Conservation (phyloP, 2,329 filamentous ascomycete genomes). For the Colletotrichum theobromicola region DNA sequence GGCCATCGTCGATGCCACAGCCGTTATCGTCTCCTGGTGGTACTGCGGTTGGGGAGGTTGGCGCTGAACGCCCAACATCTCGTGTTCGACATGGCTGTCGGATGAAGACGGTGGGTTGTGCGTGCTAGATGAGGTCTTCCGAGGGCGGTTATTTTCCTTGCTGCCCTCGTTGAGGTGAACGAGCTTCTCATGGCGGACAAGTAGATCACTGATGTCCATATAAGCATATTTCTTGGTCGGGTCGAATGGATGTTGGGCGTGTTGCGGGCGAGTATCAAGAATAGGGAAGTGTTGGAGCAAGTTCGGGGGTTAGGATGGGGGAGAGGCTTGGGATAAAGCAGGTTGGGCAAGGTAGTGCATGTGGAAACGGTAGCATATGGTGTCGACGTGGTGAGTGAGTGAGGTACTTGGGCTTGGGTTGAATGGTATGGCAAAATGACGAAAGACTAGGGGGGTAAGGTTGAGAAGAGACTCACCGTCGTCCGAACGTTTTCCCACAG, state of each 20-base stretch:
- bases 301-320: not conserved
- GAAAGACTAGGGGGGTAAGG: constrained; percentile 13
- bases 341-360: constrained; percentile 8
- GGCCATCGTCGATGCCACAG: constrained; percentile 43
- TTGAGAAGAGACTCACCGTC: constrained; percentile 54
- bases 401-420: constrained; percentile 17
- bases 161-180: constrained; percentile 66
- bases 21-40: constrained; percentile 42
- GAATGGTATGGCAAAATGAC: not conserved
- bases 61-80: constrained; percentile 50
- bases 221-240: constrained; percentile 48
- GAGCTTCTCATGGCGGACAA: constrained; percentile 69
- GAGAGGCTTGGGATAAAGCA: constrained; percentile 12
- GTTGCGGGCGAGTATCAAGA: constrained; percentile 8
- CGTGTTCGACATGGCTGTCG: constrained; percentile 51
- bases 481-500: constrained; percentile 67
- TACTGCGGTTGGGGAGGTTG: constrained; percentile 40
- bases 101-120: constrained; percentile 51
- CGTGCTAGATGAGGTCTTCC: constrained; percentile 49
- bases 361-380: constrained; percentile 4
- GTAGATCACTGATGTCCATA: constrained; percentile 69
- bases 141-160: constrained; percentile 56
- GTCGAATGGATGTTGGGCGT: not conserved
- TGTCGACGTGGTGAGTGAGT: constrained; percentile 6
- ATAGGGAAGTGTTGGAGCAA: not conserved